Evolutionary conservation across 257 asterid species (phyloP), one percentile per base, ranked within the genome.

Genomic region (Primulina eburnea): DNA sequence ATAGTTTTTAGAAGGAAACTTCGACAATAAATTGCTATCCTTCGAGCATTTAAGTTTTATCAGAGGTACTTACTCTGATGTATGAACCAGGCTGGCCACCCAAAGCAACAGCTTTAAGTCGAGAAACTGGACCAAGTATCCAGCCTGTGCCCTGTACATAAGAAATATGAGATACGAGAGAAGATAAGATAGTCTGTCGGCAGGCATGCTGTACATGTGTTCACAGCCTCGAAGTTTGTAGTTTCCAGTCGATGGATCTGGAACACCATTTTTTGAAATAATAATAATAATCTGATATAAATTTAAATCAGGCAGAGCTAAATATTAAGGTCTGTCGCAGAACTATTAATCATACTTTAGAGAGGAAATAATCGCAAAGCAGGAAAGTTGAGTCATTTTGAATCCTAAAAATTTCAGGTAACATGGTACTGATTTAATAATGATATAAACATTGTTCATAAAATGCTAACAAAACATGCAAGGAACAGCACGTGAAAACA

Each of bases 121-220:
- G 81, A 24, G 83, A 73, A 67, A 82, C 59, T 34, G 89, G 87
- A 77, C 76, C 67, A 71, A 60, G 61, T 60, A 79, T 70, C 84
- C 83, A 69, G 58, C 75, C 60, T 60, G 79, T 71, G 60, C 75
- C 79, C 89, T 79, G 83, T 70, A 71, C 33, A 62, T 24, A 29
- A 24, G 32, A 67, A 68, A 52, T 14, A 65, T 9, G 60, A 8
- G 38, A 24, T 20, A 33, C 9, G 3, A 64, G 21, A 1, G 30
- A 18, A 5, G 43, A 52, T 4, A 64, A 43, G 50, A 32, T 47
- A 56, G 37, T 65, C 59, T 4, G 12, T 33, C 16, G 20, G 29
- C 26, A 69, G 53, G 52, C 18, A 60, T 37, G 38, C 57, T 14
- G 16, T n/a, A n/a, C n/a, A n/a, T n/a, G n/a, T 43, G 18, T 43